These are phyloP conservation scores for Suillus clintonianus DNA, from an alignment of 768 basidiomycete species.

Conservation along the genomic window DNA sequence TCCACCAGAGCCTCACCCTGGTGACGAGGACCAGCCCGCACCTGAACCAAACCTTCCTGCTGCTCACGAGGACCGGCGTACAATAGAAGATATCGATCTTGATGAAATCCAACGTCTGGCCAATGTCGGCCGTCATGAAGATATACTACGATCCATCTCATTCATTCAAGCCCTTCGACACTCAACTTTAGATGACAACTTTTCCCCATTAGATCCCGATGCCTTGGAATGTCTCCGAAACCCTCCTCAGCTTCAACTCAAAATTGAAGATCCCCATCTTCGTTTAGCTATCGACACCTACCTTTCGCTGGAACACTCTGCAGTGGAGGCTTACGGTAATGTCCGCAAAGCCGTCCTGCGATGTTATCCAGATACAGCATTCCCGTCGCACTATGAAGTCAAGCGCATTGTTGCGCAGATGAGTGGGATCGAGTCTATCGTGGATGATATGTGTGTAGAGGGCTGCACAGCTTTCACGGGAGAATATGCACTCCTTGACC, in stretches of 20 bases:
- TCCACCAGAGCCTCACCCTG: no score
- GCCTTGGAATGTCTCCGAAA: constrained; percentile 4
- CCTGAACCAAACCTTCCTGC: no score
- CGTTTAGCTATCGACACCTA: constrained; percentile 5
- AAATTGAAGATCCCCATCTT: constrained; percentile 5
- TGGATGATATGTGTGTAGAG: constrained; percentile 7
- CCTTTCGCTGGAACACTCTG: constrained; percentile 7
- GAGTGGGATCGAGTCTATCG: background rate
- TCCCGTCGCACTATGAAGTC: constrained; percentile 15
- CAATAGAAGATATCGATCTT: no score
- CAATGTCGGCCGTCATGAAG: background rate
- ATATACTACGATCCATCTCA: background rate
- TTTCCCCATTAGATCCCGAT: background rate
- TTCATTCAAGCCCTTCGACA: background rate
- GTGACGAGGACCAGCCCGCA: no score
- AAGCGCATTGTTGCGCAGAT: constrained; percentile 3
- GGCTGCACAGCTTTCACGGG: constrained; percentile 18
- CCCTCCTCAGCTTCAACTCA: constrained; percentile 1
- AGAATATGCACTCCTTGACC: constrained; percentile 8
- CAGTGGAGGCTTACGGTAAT: constrained; percentile 4
- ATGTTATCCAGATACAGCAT: constrained; percentile 1
- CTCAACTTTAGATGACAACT: constrained; percentile 1
- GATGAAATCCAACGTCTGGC: background rate
- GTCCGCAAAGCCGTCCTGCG: constrained; percentile 1
- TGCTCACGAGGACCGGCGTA: no score